phyloP scores from a whole-genome alignment of 2,329 filamentous ascomycete species.

The Teratosphaeria viscida region DNA sequence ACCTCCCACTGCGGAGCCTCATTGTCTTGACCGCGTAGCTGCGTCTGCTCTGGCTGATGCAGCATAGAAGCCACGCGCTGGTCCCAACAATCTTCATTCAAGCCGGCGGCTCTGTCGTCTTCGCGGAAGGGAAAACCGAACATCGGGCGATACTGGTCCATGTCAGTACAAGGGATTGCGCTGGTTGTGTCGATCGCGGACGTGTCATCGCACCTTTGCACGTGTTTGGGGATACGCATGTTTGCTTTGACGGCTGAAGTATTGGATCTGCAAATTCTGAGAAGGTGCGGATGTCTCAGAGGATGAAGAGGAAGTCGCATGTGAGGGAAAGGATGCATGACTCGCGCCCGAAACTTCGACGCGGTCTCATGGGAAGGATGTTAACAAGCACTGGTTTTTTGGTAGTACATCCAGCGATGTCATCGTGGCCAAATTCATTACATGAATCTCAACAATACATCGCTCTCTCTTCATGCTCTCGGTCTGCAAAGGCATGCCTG shows the following conservation, averaged over 20 bases:
- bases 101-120: neutral
- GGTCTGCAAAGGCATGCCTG: neutral
- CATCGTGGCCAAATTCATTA: neutral
- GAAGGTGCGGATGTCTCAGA: neutral
- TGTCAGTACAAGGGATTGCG: neutral
- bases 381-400: no score
- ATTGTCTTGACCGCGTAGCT: neutral
- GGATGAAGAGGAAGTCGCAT: neutral
- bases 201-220: neutral
- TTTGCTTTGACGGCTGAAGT: neutral
- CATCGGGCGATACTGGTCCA: neutral
- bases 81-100: neutral
- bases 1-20: neutral
- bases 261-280: neutral
- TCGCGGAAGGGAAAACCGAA: neutral
- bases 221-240: neutral
- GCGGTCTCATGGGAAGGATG: no score
- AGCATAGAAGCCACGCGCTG: neutral
- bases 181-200: neutral
- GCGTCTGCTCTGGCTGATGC: neutral
- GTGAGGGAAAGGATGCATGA: neutral
- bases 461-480: neutral
- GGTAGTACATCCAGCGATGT: neutral
- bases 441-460: neutral
- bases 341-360: neutral